phyloP scores from a whole-genome alignment of 2,329 filamentous ascomycete species.

The Fusarium hostae region DNA sequence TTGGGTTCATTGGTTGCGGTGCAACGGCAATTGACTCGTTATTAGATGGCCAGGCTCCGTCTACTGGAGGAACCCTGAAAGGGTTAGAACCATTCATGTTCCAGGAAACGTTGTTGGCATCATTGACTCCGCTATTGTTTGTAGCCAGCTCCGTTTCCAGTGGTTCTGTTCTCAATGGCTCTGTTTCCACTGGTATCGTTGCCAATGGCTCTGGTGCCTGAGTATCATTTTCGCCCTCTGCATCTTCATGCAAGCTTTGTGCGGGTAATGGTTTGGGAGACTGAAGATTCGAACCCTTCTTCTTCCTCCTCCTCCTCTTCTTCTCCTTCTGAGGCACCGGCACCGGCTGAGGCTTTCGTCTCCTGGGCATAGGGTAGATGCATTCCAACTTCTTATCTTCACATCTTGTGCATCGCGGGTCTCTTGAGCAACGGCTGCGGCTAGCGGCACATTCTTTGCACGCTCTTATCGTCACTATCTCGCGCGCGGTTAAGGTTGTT shows the following conservation, averaged over 20 bases:
- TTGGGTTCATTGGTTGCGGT: background rate
- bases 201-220: background rate
- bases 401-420: slow-evolving; percentile 24
- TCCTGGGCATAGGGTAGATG: slow-evolving; percentile 4
- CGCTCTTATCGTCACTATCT: slow-evolving; percentile 13
- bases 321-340: background rate
- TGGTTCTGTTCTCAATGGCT: background rate
- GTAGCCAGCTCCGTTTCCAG: background rate
- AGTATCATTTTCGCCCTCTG: background rate
- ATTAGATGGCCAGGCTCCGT: background rate
- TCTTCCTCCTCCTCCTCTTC: background rate
- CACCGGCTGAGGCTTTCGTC: background rate
- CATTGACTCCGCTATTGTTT: background rate
- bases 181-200: background rate
- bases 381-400: slow-evolving; percentile 13
- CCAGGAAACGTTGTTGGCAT: background rate
- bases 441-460: slow-evolving; percentile 27
- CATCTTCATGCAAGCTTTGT: background rate
- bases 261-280: background rate
- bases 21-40: background rate
- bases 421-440: slow-evolving; percentile 33
- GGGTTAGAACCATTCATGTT: background rate
- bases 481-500: background rate
- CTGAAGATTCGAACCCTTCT: background rate
- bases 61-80: background rate